Evolutionary conservation across 1,284 basidiomycete genomes (phyloP).

Genomic region (Ustanciosporium gigantosporum): DNA sequence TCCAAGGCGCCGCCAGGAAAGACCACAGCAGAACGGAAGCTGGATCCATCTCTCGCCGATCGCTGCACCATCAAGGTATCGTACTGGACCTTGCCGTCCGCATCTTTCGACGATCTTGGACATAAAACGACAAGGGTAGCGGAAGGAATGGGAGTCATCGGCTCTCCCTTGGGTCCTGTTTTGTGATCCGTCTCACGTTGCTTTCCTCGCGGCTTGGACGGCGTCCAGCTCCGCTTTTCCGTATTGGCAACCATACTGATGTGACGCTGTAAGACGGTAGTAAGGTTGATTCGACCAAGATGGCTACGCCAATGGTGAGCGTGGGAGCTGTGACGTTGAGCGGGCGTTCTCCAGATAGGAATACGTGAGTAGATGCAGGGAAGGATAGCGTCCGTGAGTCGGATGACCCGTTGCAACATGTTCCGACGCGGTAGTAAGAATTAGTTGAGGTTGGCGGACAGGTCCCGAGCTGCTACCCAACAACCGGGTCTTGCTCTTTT

Average conservation of each 20-base stretch:
- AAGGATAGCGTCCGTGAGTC: no score
- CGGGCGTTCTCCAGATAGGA: no score
- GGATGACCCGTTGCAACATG: no score
- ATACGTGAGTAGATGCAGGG: no score
- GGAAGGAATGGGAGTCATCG: conserved; percentile 53
- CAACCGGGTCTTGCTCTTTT: no score
- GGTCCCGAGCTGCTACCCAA: no score
- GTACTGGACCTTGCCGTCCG: conserved; percentile 6
- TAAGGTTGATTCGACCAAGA: no score
- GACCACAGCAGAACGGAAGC: conserved; percentile 54
- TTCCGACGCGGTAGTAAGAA: no score
- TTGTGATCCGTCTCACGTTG: conserved; percentile 45
- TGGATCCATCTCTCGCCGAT: conserved; percentile 42
- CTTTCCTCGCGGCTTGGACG: conserved; percentile 26
- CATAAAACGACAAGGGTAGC: conserved; percentile 53
- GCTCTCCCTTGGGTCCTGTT: conserved; percentile 42
- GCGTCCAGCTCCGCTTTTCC: conserved; percentile 22
- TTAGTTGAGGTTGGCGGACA: no score
- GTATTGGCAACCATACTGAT: conserved; percentile 12
- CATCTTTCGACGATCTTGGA: conserved; percentile 12
- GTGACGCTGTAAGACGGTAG: no score
- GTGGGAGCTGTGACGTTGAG: no score
- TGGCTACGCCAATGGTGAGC: no score
- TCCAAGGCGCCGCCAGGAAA: conserved; percentile 55
- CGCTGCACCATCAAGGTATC: conserved; percentile 52